Conservation (phyloP, 2,329 filamentous ascomycete genomes). For the Knufia fluminis region DNA sequence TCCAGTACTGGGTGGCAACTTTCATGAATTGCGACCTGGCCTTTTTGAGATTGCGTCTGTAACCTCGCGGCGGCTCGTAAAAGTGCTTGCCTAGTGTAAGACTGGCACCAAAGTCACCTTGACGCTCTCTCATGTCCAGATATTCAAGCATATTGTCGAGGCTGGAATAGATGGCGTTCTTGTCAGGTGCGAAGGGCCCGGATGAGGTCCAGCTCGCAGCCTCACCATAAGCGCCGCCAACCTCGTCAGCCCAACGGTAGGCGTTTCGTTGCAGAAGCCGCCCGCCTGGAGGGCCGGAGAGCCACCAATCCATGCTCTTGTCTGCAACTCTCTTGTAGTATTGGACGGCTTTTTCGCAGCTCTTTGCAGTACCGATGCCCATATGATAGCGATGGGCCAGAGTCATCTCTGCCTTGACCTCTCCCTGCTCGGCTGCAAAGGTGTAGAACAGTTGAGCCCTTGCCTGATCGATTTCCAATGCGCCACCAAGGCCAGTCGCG, state of each 20-base stretch:
- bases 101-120: slow-evolving; percentile 79
- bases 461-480: slow-evolving; percentile 76
- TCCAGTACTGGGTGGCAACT: slow-evolving; percentile 75
- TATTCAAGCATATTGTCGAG: slow-evolving; percentile 91
- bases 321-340: slow-evolving; percentile 93
- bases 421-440: slow-evolving; percentile 75
- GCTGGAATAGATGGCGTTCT: slow-evolving; percentile 58
- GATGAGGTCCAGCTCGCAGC: slow-evolving; percentile 86
- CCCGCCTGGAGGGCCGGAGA: slow-evolving; percentile 83
- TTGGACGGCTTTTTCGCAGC: slow-evolving; percentile 72
- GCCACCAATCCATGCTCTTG: slow-evolving; percentile 80
- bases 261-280: slow-evolving; percentile 66
- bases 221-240: slow-evolving; percentile 88
- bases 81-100: slow-evolving; percentile 78
- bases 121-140: slow-evolving; percentile 77
- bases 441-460: slow-evolving; percentile 90
- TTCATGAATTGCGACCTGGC: slow-evolving; percentile 74
- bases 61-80: slow-evolving; percentile 72
- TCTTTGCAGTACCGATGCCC: slow-evolving; percentile 75
- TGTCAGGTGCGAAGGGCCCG: slow-evolving; percentile 65
- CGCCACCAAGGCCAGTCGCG: slow-evolving; percentile 77
- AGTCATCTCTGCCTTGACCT: slow-evolving; percentile 86
- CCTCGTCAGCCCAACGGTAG: slow-evolving; percentile 79
- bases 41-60: slow-evolving; percentile 62
- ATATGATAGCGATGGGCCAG: slow-evolving; percentile 75